Base-by-base conservation (phyloP, 2,329 filamentous ascomycete genomes). In the Exophiala aquamarina region DNA sequence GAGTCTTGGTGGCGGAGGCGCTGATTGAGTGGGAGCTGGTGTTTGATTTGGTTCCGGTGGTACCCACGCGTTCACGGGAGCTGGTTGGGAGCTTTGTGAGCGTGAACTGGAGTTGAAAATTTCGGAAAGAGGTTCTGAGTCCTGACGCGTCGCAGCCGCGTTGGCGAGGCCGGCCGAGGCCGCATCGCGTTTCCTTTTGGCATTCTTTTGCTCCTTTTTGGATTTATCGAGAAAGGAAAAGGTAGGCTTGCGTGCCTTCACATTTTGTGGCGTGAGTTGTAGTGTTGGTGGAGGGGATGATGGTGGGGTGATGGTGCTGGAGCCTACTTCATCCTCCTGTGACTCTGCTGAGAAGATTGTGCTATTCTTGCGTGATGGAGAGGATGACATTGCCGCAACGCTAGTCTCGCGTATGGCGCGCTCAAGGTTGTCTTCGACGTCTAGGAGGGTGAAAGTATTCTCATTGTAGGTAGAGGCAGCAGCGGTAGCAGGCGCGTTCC, bases 361-460 rank as follows among this genome's bases (percentile, higher is more conserved):
- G 5, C 70, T 73, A 51, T 70, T 70, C 47, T 70, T 71, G 58
- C 70, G 70, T 56, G 71, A 73, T 8, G 71, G 70, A 41, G 70
- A 73, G 11, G 71, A 73, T 15, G 70, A 61, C 15, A 73, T 59
- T 13, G 67, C 70, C 2, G 59, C 58, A 6, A 70, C 67, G 20
- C 70, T 72, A 0, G 70, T 74, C 52, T 74, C 70, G 43, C 71
- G 70, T 41, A 74, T 74, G 26, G 71, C 71, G 63, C 69, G 70
- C 56, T 71, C 68, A 2, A 74, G 61, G 48, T 70, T 74, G 40
- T 67, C 65, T 55, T 73, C 71, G 33, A 69, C 65, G 44, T 71
- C 70, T 44, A 70, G 33, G 8, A 49, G 31, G n/a, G 32, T 31
- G 11, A 26, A 26, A 9, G 37, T 43, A 36, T 53, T 56, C 29